phyloP scores from a whole-genome alignment of 2,329 filamentous ascomycete species.

The Colletotrichum ledebouriae region DNA sequence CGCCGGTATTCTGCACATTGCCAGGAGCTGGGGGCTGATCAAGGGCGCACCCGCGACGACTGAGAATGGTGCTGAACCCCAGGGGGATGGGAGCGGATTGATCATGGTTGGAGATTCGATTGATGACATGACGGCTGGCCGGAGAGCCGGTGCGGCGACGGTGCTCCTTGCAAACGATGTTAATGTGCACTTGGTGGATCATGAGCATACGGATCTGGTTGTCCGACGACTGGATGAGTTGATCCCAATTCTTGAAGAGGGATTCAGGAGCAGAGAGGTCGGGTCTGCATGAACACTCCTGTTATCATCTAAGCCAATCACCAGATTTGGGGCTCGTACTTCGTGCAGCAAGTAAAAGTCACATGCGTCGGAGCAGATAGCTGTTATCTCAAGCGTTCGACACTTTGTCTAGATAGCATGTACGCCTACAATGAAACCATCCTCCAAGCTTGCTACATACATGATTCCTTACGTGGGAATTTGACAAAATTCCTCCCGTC shows the following conservation, averaged over 20 bases:
- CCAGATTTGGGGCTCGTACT: too few relatives aligned
- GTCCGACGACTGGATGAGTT: slow-evolving; percentile 82
- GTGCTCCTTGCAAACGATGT: slow-evolving; percentile 89
- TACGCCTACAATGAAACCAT: slow-evolving; percentile 38
- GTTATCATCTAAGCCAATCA: not conserved
- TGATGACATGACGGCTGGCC: slow-evolving; percentile 93
- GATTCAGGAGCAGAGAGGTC: slow-evolving; percentile 65
- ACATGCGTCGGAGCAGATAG: not conserved
- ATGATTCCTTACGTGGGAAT: slow-evolving; percentile 14
- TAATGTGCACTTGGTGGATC: slow-evolving; percentile 77
- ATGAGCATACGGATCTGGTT: slow-evolving; percentile 82
- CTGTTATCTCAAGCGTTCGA: slow-evolving; percentile 31
- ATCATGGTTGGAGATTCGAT: slow-evolving; percentile 84
- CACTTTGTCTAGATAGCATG: slow-evolving; percentile 38
- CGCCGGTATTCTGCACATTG: slow-evolving; percentile 89
- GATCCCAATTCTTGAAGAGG: slow-evolving; percentile 79
- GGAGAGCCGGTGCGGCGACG: slow-evolving; percentile 86
- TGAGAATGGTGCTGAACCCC: slow-evolving; percentile 31
- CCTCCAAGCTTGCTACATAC: slow-evolving; percentile 37
- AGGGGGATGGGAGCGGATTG: slow-evolving; percentile 60
- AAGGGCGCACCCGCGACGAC: slow-evolving; percentile 7
- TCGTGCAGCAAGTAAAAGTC: not conserved
- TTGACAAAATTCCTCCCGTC: slow-evolving; percentile 25
- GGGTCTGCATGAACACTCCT: not conserved
- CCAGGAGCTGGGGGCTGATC: slow-evolving; percentile 76